Evolutionary conservation across 176 grass and related monocot species (phyloP).

Genomic region (Triticum turgidum): DNA sequence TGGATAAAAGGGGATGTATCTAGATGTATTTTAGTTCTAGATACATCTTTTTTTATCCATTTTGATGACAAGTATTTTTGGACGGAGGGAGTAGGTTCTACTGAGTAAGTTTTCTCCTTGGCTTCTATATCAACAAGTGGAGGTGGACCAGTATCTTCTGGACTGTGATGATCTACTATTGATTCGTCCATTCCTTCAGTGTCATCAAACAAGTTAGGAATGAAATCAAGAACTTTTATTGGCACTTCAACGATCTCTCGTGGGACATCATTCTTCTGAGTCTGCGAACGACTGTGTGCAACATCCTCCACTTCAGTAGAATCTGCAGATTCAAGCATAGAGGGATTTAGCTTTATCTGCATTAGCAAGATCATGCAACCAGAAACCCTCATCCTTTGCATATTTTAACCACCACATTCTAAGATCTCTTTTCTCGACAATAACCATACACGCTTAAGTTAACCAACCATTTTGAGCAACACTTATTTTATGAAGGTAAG

Average conservation of each 20-base stretch:
- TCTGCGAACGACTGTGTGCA: conserved; percentile 18
- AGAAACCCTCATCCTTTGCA: conserved; percentile 25
- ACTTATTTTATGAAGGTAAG: background rate
- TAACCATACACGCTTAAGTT: background rate
- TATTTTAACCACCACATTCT: conserved; percentile 4
- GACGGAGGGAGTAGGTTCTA: background rate
- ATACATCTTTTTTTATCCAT: too few species aligned
- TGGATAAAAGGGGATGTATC: too few species aligned
- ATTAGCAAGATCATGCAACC: conserved; percentile 43
- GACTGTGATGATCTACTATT: background rate
- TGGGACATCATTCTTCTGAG: background rate
- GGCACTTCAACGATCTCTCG: background rate
- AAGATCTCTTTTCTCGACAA: conserved; percentile 11
- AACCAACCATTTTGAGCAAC: background rate
- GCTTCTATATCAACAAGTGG: background rate
- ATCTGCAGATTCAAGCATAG: conserved; percentile 47
- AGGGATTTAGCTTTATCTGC: conserved; percentile 15
- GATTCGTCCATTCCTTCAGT: background rate
- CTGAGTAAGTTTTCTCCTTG: conserved; percentile 4
- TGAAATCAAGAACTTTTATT: conserved; percentile 14
- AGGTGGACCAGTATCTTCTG: background rate
- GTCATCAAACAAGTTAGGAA: conserved; percentile 26
- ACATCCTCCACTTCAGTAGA: conserved; percentile 29
- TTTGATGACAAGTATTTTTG: too few species aligned
- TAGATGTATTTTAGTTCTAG: too few species aligned